Conservation (phyloP, 2,329 filamentous ascomycete species). For the Hymenoscyphus occultus region DNA sequence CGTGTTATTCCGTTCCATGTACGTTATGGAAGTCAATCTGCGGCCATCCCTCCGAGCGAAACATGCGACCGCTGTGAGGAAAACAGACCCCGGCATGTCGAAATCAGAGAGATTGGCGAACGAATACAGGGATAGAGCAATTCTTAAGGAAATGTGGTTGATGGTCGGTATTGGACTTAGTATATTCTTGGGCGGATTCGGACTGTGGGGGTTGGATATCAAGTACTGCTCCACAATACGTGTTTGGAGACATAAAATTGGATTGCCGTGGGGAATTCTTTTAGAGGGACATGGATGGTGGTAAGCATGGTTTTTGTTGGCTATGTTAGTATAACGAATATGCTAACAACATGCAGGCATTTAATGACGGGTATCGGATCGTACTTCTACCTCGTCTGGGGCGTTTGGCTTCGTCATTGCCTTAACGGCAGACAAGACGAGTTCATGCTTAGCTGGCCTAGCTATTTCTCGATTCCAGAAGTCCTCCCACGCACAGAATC, state of each 20-base stretch:
- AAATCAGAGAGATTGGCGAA: conserved; percentile 50
- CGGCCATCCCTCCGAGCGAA: conserved; percentile 48
- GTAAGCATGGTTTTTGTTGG: conserved; percentile 41
- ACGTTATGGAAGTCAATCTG: conserved; percentile 65
- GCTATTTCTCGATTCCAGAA: conserved; percentile 45
- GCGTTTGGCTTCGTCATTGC: conserved; percentile 68
- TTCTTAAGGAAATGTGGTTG: conserved; percentile 64
- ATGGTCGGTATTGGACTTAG: conserved; percentile 59
- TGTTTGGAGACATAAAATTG: conserved; percentile 57
- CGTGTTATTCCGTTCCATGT: conserved; percentile 57
- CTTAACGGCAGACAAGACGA: conserved; percentile 65
- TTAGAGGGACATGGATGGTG: conserved; percentile 72
- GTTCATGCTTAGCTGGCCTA: conserved; percentile 62
- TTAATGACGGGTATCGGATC: conserved; percentile 69
- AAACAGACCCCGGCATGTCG: conserved; percentile 52
- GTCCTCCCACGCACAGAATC: conserved; percentile 30
- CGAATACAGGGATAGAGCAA: conserved; percentile 54
- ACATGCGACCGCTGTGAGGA: conserved; percentile 42
- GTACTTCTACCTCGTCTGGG: conserved; percentile 71
- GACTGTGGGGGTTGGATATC: conserved; percentile 67
- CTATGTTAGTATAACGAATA: neutral
- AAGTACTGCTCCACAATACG: conserved; percentile 48
- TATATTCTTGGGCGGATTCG: conserved; percentile 65
- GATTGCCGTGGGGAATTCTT: conserved; percentile 70
- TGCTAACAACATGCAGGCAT: conserved; percentile 45